A percentile compares a stretch with the other conserved stretches of the same genome.
These are phyloP conservation scores for Beta macrorhiza DNA, from an alignment of 179 eudicot species.

Conservation along the genomic window DNA sequence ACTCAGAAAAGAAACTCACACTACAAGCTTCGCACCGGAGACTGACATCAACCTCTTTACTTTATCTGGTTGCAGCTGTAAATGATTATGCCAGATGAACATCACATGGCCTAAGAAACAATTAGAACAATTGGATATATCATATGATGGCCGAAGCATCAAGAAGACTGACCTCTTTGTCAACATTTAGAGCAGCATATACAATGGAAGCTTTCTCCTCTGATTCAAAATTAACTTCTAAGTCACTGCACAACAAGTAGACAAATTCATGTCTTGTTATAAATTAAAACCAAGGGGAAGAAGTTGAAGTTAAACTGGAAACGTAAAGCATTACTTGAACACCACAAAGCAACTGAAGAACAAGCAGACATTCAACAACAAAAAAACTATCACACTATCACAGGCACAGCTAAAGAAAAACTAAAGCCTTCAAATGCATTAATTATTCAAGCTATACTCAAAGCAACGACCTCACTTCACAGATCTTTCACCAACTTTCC, in stretches of 20 bases:
- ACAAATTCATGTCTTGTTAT: background rate
- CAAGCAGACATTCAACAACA: background rate
- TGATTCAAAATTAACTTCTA: slow-evolving; percentile 70
- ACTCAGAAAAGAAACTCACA: slow-evolving; percentile 43
- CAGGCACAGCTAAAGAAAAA: background rate
- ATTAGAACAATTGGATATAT: slow-evolving; percentile 3
- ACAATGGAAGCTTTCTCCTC: slow-evolving; percentile 66
- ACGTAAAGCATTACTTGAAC: background rate
- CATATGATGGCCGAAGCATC: slow-evolving; percentile 9
- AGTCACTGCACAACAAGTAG: slow-evolving; percentile 52
- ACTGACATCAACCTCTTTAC: slow-evolving; percentile 78
- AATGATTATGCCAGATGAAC: slow-evolving; percentile 5
- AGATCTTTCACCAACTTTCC: background rate
- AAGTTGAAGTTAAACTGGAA: background rate
- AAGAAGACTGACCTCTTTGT: slow-evolving; percentile 61
- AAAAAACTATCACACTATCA: background rate
- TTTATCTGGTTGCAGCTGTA: slow-evolving; percentile 87
- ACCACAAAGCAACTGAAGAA: background rate
- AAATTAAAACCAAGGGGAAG: background rate
- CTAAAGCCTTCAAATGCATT: background rate
- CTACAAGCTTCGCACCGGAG: slow-evolving; percentile 68
- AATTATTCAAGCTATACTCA: background rate
- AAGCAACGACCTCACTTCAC: background rate
- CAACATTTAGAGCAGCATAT: slow-evolving; percentile 66
- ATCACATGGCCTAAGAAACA: background rate